Evolutionary conservation across 2,329 filamentous ascomycete species (phyloP), one percentile per base, ranked within the genome.

Genomic region (Trichophyton schoenleinii): DNA sequence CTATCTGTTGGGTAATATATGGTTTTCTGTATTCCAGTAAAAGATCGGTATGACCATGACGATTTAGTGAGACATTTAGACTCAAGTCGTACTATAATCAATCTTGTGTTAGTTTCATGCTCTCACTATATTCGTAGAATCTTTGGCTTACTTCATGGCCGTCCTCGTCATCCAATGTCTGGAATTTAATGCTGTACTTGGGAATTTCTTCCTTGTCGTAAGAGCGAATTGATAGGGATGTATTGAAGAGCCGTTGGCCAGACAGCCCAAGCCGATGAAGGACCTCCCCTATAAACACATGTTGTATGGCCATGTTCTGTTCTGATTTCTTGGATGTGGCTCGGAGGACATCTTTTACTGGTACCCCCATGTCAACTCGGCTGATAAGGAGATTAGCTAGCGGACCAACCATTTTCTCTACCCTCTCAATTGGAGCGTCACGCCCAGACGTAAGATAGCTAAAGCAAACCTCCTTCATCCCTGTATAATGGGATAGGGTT

Each of bases 241-340:
- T 76, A 63, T 77, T 76, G 63, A 77, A 77, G 0, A 77, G 68
- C 9, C 69, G 62, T 55, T 70, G 67, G 9, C 71, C 71, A 57
- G 72, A 67, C 57, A 69, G 64, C 4, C 71, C 69, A 61, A 76
- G 68, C 46, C 72, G 71, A 61, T 76, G 73, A 60, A 79, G 77
- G 9, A 67, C 79, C 77, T 20, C 78, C 72, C 63, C 78, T 79
- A 44, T 73, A 76, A 73, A 72, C 0, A 74, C 71, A 61, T 89
- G 84, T 69, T 88, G 83, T 67, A 86, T 80, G 0, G 83, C 81
- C 4, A 87, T 85, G 65, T 83, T 80, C 2, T 77, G 72, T 0
- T 83, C 75, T 0, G 79, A 81, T 60, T 80, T 76, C 36, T 81
- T 74, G 38, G 87, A 83, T 1, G 87, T 77, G 1, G 74, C 71